Conservation (phyloP, 805 yeast species). For the Kluyveromyces dobzhanskii region DNA sequence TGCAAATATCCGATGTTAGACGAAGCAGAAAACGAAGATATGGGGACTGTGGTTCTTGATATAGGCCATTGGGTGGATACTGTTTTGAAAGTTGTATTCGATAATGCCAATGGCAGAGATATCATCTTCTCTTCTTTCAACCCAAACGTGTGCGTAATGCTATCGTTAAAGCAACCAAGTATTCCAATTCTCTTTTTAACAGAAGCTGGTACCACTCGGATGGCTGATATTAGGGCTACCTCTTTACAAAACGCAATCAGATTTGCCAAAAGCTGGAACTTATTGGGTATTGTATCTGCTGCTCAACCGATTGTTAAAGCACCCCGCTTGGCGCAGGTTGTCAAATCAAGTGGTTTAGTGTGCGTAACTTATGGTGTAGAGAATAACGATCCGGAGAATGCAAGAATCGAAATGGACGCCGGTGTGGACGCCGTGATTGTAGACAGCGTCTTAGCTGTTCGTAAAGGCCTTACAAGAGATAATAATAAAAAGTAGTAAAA, state of each 20-base stretch:
- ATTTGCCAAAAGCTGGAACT: conserved; percentile 84
- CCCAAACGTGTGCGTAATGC: conserved; percentile 81
- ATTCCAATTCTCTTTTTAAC: conserved; percentile 87
- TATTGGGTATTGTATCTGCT: conserved; percentile 86
- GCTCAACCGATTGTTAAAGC: conserved; percentile 80
- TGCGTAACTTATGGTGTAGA: conserved; percentile 85
- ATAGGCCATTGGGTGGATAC: conserved; percentile 86
- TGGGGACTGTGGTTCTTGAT: conserved; percentile 78
- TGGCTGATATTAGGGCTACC: conserved; percentile 86
- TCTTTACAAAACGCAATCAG: conserved; percentile 86
- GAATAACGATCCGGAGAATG: conserved; percentile 79
- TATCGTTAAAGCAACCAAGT: conserved; percentile 86
- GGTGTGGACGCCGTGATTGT: conserved; percentile 99
- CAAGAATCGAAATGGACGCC: conserved; percentile 78
- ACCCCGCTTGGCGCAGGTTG: conserved; percentile 85
- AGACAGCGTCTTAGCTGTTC: conserved; percentile 87
- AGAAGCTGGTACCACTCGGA: conserved; percentile 73
- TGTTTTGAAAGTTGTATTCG: conserved; percentile 70
- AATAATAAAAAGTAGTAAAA: background rate
- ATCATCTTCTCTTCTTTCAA: conserved; percentile 88
- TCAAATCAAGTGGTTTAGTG: conserved; percentile 82
- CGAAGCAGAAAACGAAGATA: conserved; percentile 81
- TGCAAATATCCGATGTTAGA: conserved; percentile 93
- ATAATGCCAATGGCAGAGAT: conserved; percentile 70
- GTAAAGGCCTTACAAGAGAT: conserved; percentile 56